Percentiles rank a stretch among this genome's conserved stretches.
Evolutionary conservation across 1,284 basidiomycete genomes (phyloP).

Genomic region (Somion occarium): DNA sequence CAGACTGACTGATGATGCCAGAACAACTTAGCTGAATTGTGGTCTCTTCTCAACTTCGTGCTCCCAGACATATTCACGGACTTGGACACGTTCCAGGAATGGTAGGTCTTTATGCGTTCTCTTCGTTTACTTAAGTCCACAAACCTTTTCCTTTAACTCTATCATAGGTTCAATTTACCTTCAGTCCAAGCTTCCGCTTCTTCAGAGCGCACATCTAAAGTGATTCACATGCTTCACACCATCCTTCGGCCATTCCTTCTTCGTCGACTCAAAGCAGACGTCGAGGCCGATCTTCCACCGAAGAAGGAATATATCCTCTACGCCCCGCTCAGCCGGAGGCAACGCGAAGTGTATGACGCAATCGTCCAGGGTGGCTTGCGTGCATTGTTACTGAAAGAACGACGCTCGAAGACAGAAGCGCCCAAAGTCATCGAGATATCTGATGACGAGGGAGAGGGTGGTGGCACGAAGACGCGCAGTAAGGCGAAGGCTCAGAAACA

Average conservation of each 20-base stretch:
- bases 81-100: conserved; percentile 86
- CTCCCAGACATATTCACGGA: conserved; percentile 91
- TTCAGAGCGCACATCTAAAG: conserved; percentile 53
- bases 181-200: conserved; percentile 55
- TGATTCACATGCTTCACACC: conserved; percentile 82
- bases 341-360: conserved; percentile 82
- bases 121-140: conserved; percentile 3
- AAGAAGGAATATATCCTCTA: conserved; percentile 97
- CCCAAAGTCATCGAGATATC: conserved; percentile 14
- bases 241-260: conserved; percentile 96
- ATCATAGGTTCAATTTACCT: conserved; percentile 66
- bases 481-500: conserved; percentile 15
- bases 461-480: neutral
- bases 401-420: conserved; percentile 24
- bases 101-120: conserved; percentile 45
- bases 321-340: conserved; percentile 79
- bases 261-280: conserved; percentile 87
- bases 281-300: conserved; percentile 78
- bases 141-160: conserved; percentile 1
- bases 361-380: conserved; percentile 68
- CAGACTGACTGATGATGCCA: conserved; percentile 12
- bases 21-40: conserved; percentile 94
- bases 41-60: conserved; percentile 94
- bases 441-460: conserved; percentile 15
- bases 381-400: conserved; percentile 48